A percentile compares a stretch with the other conserved stretches of the same genome.
Conservation (phyloP, 139 green algal species). For the Astrephomene gubernaculifera region DNA sequence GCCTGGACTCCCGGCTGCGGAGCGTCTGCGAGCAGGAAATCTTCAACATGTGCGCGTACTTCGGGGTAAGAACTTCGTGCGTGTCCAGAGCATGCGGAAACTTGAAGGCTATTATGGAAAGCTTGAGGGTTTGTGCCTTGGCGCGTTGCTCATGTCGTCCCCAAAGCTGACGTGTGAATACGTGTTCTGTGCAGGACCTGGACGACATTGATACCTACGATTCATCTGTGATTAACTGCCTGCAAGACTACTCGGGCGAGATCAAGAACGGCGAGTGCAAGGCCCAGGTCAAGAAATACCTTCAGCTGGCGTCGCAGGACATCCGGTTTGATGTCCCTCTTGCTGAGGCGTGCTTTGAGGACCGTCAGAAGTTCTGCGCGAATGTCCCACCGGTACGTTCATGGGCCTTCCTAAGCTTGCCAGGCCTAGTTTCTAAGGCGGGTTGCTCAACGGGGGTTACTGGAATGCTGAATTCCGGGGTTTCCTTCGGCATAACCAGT, state of each 20-base stretch:
- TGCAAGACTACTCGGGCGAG: constrained; percentile 62
- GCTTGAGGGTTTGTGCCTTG: too few relatives aligned
- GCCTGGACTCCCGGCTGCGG: constrained; percentile 76
- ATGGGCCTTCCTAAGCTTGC: too few relatives aligned
- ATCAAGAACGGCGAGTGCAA: constrained; percentile 62
- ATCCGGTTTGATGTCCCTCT: constrained; percentile 88
- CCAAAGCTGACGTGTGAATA: too few relatives aligned
- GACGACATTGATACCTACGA: constrained; percentile 62
- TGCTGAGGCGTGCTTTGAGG: constrained; percentile 76
- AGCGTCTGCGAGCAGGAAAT: constrained; percentile 65
- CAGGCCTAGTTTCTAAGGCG: too few relatives aligned
- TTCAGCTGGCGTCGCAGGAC: constrained; percentile 78
- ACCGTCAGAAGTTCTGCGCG: constrained; percentile 69
- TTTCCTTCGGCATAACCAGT: too few relatives aligned
- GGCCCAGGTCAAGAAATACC: constrained; percentile 68
- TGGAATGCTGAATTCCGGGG: too few relatives aligned
- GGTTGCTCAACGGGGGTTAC: too few relatives aligned
- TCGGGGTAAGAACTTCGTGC: constrained; percentile 62
- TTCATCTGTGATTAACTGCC: constrained; percentile 64
- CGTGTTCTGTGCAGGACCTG: constrained; percentile 49
- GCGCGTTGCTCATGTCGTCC: too few relatives aligned
- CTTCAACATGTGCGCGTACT: constrained; percentile 65
- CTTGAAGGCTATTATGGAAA: too few relatives aligned
- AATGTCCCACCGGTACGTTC: constrained; percentile 68
- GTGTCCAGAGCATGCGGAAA: too few relatives aligned